Evolutionary conservation across 331 rosid species (phyloP).

Genomic region (Quercus lobata): DNA sequence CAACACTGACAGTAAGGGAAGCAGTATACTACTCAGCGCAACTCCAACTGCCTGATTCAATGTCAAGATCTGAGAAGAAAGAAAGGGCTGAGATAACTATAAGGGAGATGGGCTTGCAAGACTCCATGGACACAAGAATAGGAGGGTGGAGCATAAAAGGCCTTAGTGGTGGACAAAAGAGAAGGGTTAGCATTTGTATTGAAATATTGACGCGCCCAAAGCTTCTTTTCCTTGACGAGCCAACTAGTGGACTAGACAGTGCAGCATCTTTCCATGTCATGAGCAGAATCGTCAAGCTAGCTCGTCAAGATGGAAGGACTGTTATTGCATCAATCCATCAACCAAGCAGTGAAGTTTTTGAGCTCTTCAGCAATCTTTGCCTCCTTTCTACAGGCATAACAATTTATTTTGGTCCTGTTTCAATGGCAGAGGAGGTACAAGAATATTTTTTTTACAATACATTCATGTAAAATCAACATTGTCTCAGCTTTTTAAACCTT

Average conservation of each 20-base stretch:
- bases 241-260: slow-evolving; percentile 66
- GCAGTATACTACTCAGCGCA: slow-evolving; percentile 45
- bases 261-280: slow-evolving; percentile 55
- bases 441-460: too few species aligned
- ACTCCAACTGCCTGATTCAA: slow-evolving; percentile 45
- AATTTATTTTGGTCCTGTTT: slow-evolving; percentile 50
- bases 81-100: slow-evolving; percentile 42
- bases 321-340: slow-evolving; percentile 55
- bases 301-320: slow-evolving; percentile 19
- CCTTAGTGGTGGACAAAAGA: slow-evolving; percentile 55
- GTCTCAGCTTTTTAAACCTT: too few species aligned
- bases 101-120: slow-evolving; percentile 50
- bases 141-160: slow-evolving; percentile 54
- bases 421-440: slow-evolving; percentile 20
- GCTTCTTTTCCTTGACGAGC: slow-evolving; percentile 67
- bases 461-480: too few species aligned
- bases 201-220: slow-evolving; percentile 48
- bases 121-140: slow-evolving; percentile 37
- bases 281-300: slow-evolving; percentile 17
- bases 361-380: slow-evolving; percentile 42
- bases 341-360: slow-evolving; percentile 34
- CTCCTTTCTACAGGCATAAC: slow-evolving; percentile 48
- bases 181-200: slow-evolving; percentile 57
- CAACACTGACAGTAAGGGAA: slow-evolving; percentile 59
- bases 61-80: slow-evolving; percentile 41